Conservation (phyloP, 768 basidiomycete species). For the Lactarius hengduanensis region DNA sequence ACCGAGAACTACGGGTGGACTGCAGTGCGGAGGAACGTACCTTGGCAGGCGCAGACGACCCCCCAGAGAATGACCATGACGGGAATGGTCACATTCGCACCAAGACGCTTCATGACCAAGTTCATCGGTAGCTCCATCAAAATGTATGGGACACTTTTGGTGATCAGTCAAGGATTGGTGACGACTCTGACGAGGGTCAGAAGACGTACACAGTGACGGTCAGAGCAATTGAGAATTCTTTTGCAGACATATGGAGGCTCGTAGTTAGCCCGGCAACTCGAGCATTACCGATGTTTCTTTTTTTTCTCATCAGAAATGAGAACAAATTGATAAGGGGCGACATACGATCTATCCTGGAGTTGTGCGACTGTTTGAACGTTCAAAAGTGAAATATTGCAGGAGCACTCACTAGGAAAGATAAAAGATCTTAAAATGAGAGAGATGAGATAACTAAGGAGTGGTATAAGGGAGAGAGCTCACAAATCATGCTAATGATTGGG, state of each 20-base stretch:
- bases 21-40: slow-evolving; percentile 31
- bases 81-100: slow-evolving; percentile 60
- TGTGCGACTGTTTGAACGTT: neutral
- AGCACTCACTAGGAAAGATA: slow-evolving; percentile 18
- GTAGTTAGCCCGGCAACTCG: slow-evolving; percentile 36
- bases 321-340: neutral
- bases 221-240: slow-evolving; percentile 1
- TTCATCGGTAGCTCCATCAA: slow-evolving; percentile 33
- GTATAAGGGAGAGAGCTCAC: neutral
- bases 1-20: neutral
- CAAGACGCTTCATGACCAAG: slow-evolving; percentile 40
- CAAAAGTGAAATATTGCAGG: neutral
- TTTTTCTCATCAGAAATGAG: neutral
- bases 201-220: slow-evolving; percentile 21
- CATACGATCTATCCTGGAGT: slow-evolving; percentile 19
- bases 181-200: neutral
- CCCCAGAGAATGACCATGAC: slow-evolving; percentile 66
- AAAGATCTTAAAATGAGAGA: slow-evolving; percentile 6
- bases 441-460: neutral
- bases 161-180: slow-evolving; percentile 24
- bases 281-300: slow-evolving; percentile 34
- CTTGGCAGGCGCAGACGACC: slow-evolving; percentile 57
- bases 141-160: slow-evolving; percentile 32
- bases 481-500: neutral
- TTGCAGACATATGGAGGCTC: slow-evolving; percentile 32